phyloP scores from a whole-genome alignment of 495 filamentous ascomycete genomes.

The Podospora conica region DNA sequence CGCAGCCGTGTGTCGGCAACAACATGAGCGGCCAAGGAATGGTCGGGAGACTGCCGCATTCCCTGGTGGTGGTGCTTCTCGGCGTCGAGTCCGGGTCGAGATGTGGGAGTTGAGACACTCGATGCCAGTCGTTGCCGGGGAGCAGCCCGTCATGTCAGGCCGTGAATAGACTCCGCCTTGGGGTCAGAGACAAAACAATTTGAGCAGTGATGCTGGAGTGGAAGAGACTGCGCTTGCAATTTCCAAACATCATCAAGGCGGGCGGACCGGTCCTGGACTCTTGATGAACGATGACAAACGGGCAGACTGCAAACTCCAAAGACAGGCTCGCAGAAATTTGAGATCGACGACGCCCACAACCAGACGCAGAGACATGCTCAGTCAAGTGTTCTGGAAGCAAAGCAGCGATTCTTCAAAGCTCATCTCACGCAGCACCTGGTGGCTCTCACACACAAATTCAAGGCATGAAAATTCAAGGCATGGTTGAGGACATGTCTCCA shows the following conservation, averaged over 20 bases:
- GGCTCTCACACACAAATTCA: background rate
- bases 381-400: background rate
- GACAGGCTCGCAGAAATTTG: background rate
- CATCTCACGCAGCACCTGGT: background rate
- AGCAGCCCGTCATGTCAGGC: background rate
- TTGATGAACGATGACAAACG: background rate
- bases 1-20: background rate
- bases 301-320: background rate
- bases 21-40: background rate
- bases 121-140: background rate
- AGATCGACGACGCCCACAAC: background rate
- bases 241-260: background rate
- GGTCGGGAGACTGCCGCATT: constrained; percentile 2
- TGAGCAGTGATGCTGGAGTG: background rate
- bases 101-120: constrained; percentile 6
- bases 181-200: background rate
- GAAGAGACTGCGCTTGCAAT: background rate
- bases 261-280: background rate
- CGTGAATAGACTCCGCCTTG: background rate
- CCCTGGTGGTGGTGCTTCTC: background rate
- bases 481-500: constrained; percentile 25
- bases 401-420: background rate
- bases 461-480: background rate
- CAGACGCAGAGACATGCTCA: background rate
- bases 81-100: background rate